Base-by-base conservation (phyloP, 2,329 filamentous ascomycete species). In the Ophiocordyceps camponoti-leonardi region DNA sequence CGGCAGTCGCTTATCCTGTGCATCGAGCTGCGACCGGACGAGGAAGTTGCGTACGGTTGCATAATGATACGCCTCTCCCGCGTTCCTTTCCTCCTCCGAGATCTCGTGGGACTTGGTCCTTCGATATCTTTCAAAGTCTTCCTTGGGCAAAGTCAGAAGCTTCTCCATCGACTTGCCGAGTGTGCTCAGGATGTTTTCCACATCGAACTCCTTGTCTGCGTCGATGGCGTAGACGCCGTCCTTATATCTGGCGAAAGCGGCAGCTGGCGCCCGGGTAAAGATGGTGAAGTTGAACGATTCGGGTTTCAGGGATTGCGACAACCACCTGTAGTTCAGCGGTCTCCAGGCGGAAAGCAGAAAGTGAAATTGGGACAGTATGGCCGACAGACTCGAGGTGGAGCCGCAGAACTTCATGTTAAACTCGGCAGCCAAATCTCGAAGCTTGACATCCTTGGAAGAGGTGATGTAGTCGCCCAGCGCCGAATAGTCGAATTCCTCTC, bases 161-260 rank as follows among this genome's bases (percentile, higher is more conserved):
- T 96, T 95, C 62, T 98, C 92, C 79, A 98, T 87, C 0, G 88
- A 94, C 57, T 93, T 92, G 14, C 92, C 92, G 16, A 98, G 73
- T 71, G 90, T 86, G 63, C 83, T 92, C 44, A 98, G 72, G 30
- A 98, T 77, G 52, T 86, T 96, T 30, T 84, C 82, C 8, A 68
- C 73, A 54, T 95, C 88, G 53, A 78, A 92, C 58, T 94, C 76
- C 64, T 96, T 98, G 63, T 98, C 92, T 0, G 88, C 86, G 59
- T 98, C 92, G 48, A 98, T 92, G 6, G 90, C 88, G 59, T 98
- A 98, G 1, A 79, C 75, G 1, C 88, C 90, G 56, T 94, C 75
- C 51, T 84, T 83, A 62, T 80, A 84, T 44, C 84, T 77, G 16
- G 95, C 67, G 55, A 95, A 94, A 41, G 87, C 79, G 12, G 87